A percentile compares a stretch with the other conserved stretches of the same genome.
These are phyloP conservation scores for Chenopodium formosanum DNA, from an alignment of 148 eudicot genomes.

Conservation along the genomic window DNA sequence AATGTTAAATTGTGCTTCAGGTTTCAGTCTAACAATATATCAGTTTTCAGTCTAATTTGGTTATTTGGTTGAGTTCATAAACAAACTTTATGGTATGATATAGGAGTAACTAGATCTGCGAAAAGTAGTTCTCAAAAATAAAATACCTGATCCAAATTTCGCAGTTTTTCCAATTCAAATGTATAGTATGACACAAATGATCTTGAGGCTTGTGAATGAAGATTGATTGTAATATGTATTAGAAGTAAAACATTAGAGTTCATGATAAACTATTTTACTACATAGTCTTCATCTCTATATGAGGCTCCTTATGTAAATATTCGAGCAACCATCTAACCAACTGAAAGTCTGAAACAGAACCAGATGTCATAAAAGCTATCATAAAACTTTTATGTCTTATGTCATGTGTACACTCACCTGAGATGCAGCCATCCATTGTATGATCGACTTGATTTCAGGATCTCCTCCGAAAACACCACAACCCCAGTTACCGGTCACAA, in stretches of 20 bases:
- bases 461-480: constrained; percentile 94
- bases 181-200: constrained; percentile 63
- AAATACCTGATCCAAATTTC: constrained; percentile 45
- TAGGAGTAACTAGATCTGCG: not conserved
- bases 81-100: not conserved
- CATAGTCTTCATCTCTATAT: too few relatives aligned
- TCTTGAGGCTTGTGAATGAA: constrained; percentile 47
- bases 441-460: constrained; percentile 66
- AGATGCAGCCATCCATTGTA: constrained; percentile 92
- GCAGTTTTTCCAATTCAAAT: constrained; percentile 45
- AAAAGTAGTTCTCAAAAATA: not conserved
- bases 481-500: constrained; percentile 90
- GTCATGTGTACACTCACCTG: constrained; percentile 41
- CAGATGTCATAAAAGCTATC: too few relatives aligned
- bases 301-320: too few relatives aligned
- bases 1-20: too few relatives aligned
- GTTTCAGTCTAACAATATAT: too few relatives aligned
- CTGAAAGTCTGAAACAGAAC: too few relatives aligned
- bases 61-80: not conserved
- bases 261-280: too few relatives aligned
- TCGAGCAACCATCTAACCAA: too few relatives aligned
- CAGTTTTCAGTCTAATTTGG: not conserved
- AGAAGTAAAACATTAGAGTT: not conserved
- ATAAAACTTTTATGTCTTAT: not conserved
- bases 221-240: not conserved